These are phyloP conservation scores for Sicyos baderoa DNA, from an alignment of 306 rosid species.

Conservation along the genomic window DNA sequence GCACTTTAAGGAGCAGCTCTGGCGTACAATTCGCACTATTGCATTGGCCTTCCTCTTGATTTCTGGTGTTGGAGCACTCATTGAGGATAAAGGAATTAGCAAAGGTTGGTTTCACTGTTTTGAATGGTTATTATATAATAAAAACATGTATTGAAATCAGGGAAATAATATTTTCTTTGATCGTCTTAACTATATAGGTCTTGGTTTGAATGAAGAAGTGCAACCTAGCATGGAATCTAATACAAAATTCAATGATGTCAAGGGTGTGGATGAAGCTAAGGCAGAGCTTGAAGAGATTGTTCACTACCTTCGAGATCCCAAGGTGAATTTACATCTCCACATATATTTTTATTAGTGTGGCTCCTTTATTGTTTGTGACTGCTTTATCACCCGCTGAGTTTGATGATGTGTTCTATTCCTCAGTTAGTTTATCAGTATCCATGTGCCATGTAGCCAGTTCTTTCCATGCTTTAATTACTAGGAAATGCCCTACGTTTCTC, in stretches of 20 bases:
- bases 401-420: not conserved
- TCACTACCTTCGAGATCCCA: conserved; percentile 83
- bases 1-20: conserved; percentile 63
- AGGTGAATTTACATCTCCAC: conserved; percentile 33
- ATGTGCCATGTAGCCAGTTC: not conserved
- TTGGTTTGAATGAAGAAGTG: conserved; percentile 58
- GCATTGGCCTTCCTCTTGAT: conserved; percentile 54
- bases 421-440: not conserved
- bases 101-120: conserved; percentile 49
- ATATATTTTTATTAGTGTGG: not conserved
- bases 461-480: not conserved
- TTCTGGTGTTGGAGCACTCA: conserved; percentile 66
- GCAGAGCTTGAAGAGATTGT: conserved; percentile 88
- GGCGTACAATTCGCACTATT: conserved; percentile 60
- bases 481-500: not conserved
- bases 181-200: conserved; percentile 35
- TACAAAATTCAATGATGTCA: conserved; percentile 70
- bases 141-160: conserved; percentile 3
- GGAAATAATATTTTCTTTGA: conserved; percentile 14
- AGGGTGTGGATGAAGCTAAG: conserved; percentile 92
- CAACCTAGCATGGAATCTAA: conserved; percentile 64
- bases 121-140: conserved; percentile 10
- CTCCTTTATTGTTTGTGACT: not conserved
- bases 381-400: not conserved
- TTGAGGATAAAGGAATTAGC: conserved; percentile 69